Conservation (phyloP, 2,329 filamentous ascomycete genomes). For the Conoideocrella luteorostrata region DNA sequence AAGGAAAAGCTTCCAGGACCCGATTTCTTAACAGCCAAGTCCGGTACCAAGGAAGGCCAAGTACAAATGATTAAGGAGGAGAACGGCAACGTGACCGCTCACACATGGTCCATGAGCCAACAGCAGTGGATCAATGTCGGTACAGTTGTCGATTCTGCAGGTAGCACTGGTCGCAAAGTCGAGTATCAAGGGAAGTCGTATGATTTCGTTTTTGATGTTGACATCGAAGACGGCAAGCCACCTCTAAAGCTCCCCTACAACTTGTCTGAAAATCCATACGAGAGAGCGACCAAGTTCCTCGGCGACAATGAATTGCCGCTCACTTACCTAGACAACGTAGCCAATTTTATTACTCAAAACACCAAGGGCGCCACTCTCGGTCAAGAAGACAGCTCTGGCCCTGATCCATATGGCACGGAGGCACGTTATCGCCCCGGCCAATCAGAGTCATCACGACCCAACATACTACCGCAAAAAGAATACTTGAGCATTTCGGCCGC, state of each 20-base stretch:
- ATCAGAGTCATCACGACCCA: slow-evolving; percentile 37
- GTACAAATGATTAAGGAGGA: slow-evolving; percentile 83
- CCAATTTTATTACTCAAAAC: slow-evolving; percentile 86
- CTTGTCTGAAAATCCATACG: slow-evolving; percentile 84
- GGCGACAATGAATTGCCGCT: slow-evolving; percentile 82
- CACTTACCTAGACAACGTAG: slow-evolving; percentile 82
- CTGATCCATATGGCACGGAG: slow-evolving; percentile 74
- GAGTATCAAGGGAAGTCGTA: slow-evolving; percentile 80
- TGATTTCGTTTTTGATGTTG: slow-evolving; percentile 94
- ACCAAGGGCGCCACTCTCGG: slow-evolving; percentile 83
- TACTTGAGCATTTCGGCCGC: slow-evolving; percentile 73
- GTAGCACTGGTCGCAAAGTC: slow-evolving; percentile 72
- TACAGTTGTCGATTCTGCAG: slow-evolving; percentile 86
- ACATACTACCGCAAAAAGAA: slow-evolving; percentile 68
- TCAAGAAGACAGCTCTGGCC: slow-evolving; percentile 43
- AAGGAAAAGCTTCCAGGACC: slow-evolving; percentile 87
- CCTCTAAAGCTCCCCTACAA: slow-evolving; percentile 93
- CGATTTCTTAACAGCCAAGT: slow-evolving; percentile 74
- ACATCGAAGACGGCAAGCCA: slow-evolving; percentile 91
- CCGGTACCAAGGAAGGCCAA: slow-evolving; percentile 93
- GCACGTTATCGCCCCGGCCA: slow-evolving; percentile 68
- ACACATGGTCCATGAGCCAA: slow-evolving; percentile 72
- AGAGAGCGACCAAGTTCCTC: slow-evolving; percentile 85
- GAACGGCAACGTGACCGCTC: slow-evolving; percentile 76
- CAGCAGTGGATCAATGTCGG: slow-evolving; percentile 81